Base-by-base conservation (phyloP, 768 basidiomycete genomes). In the Hebeloma cylindrosporum region DNA sequence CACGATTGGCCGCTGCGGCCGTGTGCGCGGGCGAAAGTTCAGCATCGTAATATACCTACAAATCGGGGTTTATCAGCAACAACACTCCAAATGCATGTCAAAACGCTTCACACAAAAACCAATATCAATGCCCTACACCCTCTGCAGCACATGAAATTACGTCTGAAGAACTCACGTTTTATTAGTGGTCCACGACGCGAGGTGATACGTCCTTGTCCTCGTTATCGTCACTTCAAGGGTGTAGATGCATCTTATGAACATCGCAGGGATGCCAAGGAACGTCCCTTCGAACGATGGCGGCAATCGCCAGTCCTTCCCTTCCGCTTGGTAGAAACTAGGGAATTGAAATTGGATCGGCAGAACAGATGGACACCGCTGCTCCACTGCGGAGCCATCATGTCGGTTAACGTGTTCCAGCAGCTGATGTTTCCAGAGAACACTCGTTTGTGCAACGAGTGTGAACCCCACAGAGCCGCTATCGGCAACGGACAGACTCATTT, bases 1-100 rank as follows among this genome's bases (percentile, higher is more conserved):
- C 23, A 72, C 60, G 9, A 78, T 63, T 2, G 75, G 74, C 13
- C 69, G 62, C 35, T 60, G 64, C 1, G 81, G 72, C n/a, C 78
- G 69, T 37, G 67, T 69, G 31, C 69, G 71, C 2, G 80, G 80
- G 20, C 60, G 59, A 51, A 75, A 79, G 7, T 68, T 53, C 20
- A 82, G 50, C 10, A 69, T 63, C 0, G 74, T 56, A 10, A 48
- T 60, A 32, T 78, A 64, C 30, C 79, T 76, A 37, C 25, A 40
- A 7, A 35, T 10, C 39, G 21, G 30, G 22, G 18, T 38, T 17
- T 45, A 4, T 48, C 28, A 44, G 35, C 8, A 11, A 18, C 21
- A n/a, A 26, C 28, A 18, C 27, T 44, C 22, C 28, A 20, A 33
- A 33, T 31, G 30, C 17, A 50, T 10, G 23, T 21, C 29, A 22